Base-by-base conservation (phyloP, 441 rosid genomes). In the Adansonia gregorii region DNA sequence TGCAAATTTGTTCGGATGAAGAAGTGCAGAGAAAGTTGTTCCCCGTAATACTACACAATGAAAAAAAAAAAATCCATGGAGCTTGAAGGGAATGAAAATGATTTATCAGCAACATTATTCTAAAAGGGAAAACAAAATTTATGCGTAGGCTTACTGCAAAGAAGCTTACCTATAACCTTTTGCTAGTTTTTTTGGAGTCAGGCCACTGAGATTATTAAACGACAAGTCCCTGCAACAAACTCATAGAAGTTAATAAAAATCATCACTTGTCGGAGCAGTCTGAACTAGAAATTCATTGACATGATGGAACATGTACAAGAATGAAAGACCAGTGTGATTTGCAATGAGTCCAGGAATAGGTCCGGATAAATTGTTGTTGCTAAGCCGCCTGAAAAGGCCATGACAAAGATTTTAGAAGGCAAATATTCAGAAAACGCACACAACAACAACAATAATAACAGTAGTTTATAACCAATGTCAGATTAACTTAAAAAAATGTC, bases 181-280 rank as follows among this genome's bases (percentile, higher is more conserved):
- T 6, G 97, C 98, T 74, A 87, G 82, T 65, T 92, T 93, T 76
- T 81, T 92, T 10, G 98, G 98, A 11, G 89, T 91, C n/a, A 97
- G 96, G 60, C 98, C 96, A 17, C 97, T 95, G 39, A 93, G 92
- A 85, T 95, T 95, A 83, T 93, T 95, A 83, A 80, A 93, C 0
- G 99, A 95, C 51, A 95, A 86, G 80, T 95, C 99, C 91, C 98
- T 93, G 83, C 71, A 58, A 64, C 63, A 14, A 19, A 20, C 45
- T 69, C 17, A 35, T 60, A 45, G 35, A 77, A 66, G 19, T 31
- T 19, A 54, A 59, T 43, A 43, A 51, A 52, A 49, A 59, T 41
- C 54, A 73, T 11, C 51, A 12, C 14, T 76, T 27, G 35, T 8
- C 9, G 20, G 4, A 69, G 45, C 60, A 51, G 45, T 24, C 43